Percentiles rank a stretch among this genome's conserved stretches.
phyloP scores from a whole-genome alignment of 768 basidiomycete genomes.

The Amanita rimosa region DNA sequence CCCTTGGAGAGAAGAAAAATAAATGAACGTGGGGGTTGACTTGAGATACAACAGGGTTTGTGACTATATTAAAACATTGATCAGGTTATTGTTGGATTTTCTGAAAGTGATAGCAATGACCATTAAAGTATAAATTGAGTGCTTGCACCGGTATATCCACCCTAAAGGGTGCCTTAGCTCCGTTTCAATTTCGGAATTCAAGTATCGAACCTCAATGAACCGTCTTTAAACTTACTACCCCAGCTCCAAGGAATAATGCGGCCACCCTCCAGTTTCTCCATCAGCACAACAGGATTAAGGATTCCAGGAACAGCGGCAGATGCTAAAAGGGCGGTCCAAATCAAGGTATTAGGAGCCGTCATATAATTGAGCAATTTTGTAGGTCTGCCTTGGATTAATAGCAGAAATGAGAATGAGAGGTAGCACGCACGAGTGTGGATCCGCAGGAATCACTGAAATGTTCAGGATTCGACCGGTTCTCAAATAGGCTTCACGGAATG shows the following conservation, averaged over 20 bases:
- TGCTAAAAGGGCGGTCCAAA: conserved; percentile 74
- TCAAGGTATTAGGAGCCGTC: conserved; percentile 86
- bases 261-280: conserved; percentile 83
- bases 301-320: conserved; percentile 96
- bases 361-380: conserved; percentile 94
- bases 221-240: conserved; percentile 91
- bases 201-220: conserved; percentile 58
- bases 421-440: conserved; percentile 62
- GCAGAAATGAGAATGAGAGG: not conserved
- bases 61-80: conserved; percentile 36
- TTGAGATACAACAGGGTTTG: conserved; percentile 89
- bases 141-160: conserved; percentile 94
- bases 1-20: conserved; percentile 89
- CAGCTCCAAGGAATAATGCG: conserved; percentile 85
- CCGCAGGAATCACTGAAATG: conserved; percentile 85
- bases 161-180: conserved; percentile 22
- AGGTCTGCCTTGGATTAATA: conserved; percentile 38
- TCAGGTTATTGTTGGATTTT: not conserved
- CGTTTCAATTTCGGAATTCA: not conserved
- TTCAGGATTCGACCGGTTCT: conserved; percentile 90
- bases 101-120: conserved; percentile 20
- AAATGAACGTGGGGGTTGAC: conserved; percentile 89
- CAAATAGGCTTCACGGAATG: conserved; percentile 91
- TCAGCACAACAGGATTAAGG: conserved; percentile 87
- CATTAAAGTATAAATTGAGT: conserved; percentile 83